phyloP scores from a whole-genome alignment of 1,284 basidiomycete genomes.

The Marasmius sp. region DNA sequence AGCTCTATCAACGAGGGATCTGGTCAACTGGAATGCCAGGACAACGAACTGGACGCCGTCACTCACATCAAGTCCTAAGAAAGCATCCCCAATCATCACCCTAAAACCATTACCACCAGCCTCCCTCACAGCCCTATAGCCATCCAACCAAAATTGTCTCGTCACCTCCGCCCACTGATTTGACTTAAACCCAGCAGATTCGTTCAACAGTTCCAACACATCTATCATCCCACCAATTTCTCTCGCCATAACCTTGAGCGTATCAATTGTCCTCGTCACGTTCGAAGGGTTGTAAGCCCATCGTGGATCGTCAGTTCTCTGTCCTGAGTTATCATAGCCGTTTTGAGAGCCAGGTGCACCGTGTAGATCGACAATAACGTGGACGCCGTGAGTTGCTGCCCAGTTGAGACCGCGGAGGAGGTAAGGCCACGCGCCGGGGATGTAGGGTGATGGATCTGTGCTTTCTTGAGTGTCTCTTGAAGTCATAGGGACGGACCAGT shows the following conservation, averaged over 20 bases:
- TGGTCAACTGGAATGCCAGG: neutral
- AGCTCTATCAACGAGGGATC: constrained; percentile 38
- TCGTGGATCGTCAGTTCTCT: constrained; percentile 56
- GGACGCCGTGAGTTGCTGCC: constrained; percentile 57
- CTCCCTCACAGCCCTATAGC: constrained; percentile 53
- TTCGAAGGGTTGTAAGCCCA: constrained; percentile 64
- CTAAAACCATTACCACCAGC: constrained; percentile 44
- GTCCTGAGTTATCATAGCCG: constrained; percentile 85
- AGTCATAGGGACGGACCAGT: constrained; percentile 72
- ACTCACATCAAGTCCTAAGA: constrained; percentile 57
- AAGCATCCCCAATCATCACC: constrained; percentile 76
- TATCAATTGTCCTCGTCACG: constrained; percentile 64
- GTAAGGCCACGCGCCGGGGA: constrained; percentile 68
- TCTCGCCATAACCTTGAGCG: constrained; percentile 56
- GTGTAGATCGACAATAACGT: constrained; percentile 72
- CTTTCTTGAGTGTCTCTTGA: constrained; percentile 49
- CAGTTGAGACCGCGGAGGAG: constrained; percentile 64
- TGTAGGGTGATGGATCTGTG: constrained; percentile 55
- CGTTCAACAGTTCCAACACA: constrained; percentile 65
- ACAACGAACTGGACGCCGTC: neutral
- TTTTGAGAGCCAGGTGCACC: constrained; percentile 73
- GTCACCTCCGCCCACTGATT: constrained; percentile 41
- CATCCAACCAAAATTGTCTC: constrained; percentile 54
- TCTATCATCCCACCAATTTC: constrained; percentile 58
- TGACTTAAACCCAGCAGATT: constrained; percentile 53